phyloP scores from a whole-genome alignment of 257 asterid genomes.

The Solanum chiquidenum region DNA sequence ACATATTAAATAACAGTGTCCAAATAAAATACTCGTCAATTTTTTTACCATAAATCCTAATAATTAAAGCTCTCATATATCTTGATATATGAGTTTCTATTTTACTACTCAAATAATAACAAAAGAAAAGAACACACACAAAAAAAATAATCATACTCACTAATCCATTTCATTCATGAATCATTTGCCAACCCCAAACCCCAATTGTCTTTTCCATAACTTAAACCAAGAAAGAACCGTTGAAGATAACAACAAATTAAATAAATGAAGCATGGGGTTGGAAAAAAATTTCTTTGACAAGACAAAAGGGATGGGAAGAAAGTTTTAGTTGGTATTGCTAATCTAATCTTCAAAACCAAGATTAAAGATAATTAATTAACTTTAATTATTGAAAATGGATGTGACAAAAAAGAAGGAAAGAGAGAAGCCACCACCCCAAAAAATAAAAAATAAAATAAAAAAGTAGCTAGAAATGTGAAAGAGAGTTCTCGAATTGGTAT shows the following conservation, averaged over 20 bases:
- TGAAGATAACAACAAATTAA: not conserved
- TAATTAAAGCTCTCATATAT: not conserved
- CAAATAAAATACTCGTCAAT: not conserved
- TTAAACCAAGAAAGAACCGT: not conserved
- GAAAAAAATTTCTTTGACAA: not conserved
- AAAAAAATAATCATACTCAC: not conserved
- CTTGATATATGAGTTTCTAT: not conserved
- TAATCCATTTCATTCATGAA: not conserved
- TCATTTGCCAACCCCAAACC: not conserved
- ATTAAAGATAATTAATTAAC: constrained; percentile 3
- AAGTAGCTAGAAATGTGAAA: constrained; percentile 10
- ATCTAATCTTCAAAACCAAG: constrained; percentile 19
- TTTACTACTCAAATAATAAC: not conserved
- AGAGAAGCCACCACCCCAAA: constrained; percentile 9
- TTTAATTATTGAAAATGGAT: constrained; percentile 16
- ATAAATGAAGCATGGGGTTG: not conserved
- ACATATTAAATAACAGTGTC: not conserved
- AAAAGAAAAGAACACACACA: not conserved
- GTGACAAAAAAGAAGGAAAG: constrained; percentile 15
- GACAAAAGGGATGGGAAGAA: not conserved
- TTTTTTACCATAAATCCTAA: not conserved
- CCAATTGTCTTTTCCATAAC: constrained; percentile 5
- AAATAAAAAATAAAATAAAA: not conserved
- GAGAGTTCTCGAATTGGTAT: constrained; percentile 16
- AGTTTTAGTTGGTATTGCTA: constrained; percentile 1